phyloP scores from a whole-genome alignment of 805 yeast species.

The Yarrowia sp. region DNA sequence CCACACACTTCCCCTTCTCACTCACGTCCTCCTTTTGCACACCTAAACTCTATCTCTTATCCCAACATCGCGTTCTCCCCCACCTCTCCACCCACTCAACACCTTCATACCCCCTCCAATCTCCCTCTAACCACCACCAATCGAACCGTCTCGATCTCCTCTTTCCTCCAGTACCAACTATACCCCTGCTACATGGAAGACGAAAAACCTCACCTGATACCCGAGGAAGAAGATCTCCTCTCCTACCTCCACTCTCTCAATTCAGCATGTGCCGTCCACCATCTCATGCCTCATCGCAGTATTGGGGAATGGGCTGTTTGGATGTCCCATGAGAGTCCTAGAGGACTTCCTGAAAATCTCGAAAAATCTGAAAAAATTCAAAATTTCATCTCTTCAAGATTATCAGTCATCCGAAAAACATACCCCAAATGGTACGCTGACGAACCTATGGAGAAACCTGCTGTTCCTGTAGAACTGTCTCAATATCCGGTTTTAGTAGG shows the following conservation, averaged over 20 bases:
- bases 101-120: too few species aligned
- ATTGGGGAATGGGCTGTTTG: constrained; percentile 13
- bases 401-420: neutral
- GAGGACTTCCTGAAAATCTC: too few species aligned
- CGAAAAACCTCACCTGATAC: neutral
- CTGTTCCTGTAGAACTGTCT: neutral
- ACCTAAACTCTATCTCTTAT: too few species aligned
- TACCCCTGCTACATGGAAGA: neutral
- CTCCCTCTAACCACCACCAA: too few species aligned
- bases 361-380: neutral
- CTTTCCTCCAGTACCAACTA: too few species aligned
- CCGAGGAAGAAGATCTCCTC: constrained; percentile 1
- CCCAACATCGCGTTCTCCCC: too few species aligned
- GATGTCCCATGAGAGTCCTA: neutral
- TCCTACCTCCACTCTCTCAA: neutral
- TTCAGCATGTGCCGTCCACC: neutral
- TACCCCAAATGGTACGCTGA: constrained; percentile 10
- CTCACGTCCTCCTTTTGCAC: too few species aligned
- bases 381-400: neutral
- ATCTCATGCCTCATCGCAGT: constrained; percentile 9
- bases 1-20: too few species aligned
- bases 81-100: too few species aligned
- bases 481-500: neutral
- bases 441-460: neutral
- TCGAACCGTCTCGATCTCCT: too few species aligned